Evolutionary conservation across 768 basidiomycete genomes (phyloP), one percentile per base, ranked within the genome.

Genomic region (Pisolithus orientalis): DNA sequence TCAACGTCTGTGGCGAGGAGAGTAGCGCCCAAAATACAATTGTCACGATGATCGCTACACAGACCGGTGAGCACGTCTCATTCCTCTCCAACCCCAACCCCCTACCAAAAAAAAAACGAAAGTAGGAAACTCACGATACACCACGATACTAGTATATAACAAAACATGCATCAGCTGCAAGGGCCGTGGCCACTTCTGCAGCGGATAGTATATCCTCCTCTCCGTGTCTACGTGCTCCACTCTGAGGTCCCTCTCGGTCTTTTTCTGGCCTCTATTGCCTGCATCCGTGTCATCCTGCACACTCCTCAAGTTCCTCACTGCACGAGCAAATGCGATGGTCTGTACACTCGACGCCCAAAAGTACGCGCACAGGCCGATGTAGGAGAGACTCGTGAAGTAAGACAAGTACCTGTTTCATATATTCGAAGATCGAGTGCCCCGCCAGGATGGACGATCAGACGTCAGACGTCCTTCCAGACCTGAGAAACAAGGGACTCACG

Each of bases 301-400:
- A 45, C 57, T 53, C 5, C 61, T 52, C 34, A 47, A 6, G 8
- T 32, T 21, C 14, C 31, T 47, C n/a, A 47, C 17, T 31, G 46
- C 11, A 37, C 25, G 32, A 0, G 70, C 75, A 53, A 77, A 85
- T 0, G 64, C 60, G 5, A 75, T 37, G 0, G 80, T 80, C 50
- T 86, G 84, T 1, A 78, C 68, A 3, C 75, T 71, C 1, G 84
- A 63, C 0, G 82, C 83, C 63, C 75, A 82, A 63, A 80, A 80
- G 65, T 86, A 88, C 21, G 83, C 73, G 17, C 76, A 72, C 1
- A 85, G 58, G 0, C 86, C 86, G 37, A 80, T 78, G 53, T 80
- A 84, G 0, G 80, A 75, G 1, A 87, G 73, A 53, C 79, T 58
- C 0, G 85, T 87, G 63, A 87, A 86, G 66, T 81, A 87, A 7